These are phyloP conservation scores for Trichophyton rubrum DNA, from an alignment of 2,329 filamentous ascomycete genomes.

Conservation along the genomic window DNA sequence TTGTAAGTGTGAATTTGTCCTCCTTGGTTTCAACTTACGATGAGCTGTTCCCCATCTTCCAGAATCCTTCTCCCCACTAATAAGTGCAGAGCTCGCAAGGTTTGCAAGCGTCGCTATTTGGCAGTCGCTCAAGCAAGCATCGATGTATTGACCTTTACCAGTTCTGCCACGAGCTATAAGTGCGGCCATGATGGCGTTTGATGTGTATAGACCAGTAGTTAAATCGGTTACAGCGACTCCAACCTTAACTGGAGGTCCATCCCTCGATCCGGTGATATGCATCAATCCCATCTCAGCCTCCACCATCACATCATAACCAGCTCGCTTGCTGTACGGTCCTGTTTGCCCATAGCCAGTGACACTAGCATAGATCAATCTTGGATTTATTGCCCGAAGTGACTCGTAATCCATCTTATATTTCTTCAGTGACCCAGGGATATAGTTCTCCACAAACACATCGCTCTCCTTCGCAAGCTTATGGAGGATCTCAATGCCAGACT, in stretches of 20 bases:
- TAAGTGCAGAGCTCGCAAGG: conserved; percentile 80
- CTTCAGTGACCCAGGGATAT: conserved; percentile 74
- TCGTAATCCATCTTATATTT: conserved; percentile 89
- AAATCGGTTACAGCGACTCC: conserved; percentile 94
- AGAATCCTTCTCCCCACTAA: conserved; percentile 74
- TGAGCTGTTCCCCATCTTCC: conserved; percentile 95
- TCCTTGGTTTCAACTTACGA: conserved; percentile 42
- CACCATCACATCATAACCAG: conserved; percentile 98
- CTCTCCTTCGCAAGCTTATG: conserved; percentile 73
- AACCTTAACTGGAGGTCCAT: conserved; percentile 89
- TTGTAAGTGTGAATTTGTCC: not conserved
- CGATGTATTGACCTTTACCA: conserved; percentile 79
- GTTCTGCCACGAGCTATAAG: conserved; percentile 63
- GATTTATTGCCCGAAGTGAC: conserved; percentile 68
- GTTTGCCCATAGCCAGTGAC: conserved; percentile 97
- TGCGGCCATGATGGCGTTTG: conserved; percentile 90
- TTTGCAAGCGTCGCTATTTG: conserved; percentile 93
- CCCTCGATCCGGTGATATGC: conserved; percentile 87
- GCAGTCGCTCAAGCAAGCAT: conserved; percentile 82
- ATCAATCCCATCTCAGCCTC: conserved; percentile 96
- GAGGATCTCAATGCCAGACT: conserved; percentile 70
- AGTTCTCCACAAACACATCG: conserved; percentile 94
- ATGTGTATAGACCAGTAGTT: conserved; percentile 88
- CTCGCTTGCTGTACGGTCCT: conserved; percentile 72
- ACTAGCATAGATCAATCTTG: conserved; percentile 78